A percentile compares a stretch with the other conserved stretches of the same genome.
Conservation (phyloP, 169 alveolate species). For the Plasmodium knowlesi region DNA sequence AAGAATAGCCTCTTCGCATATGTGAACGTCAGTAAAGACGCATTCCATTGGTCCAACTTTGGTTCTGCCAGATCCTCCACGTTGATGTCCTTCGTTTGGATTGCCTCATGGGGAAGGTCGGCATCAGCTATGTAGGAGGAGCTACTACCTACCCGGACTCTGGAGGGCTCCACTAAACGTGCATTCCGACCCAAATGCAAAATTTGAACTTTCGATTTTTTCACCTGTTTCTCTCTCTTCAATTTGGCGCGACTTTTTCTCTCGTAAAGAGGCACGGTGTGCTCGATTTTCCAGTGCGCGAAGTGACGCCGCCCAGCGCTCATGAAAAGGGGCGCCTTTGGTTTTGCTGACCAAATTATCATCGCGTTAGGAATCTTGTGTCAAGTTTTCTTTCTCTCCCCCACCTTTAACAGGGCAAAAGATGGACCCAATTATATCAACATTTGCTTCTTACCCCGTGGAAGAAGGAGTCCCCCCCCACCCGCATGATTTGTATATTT, state of each 20-base stretch:
- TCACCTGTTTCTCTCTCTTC: conserved; percentile 25
- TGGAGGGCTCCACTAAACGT: background rate
- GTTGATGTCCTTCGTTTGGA: background rate
- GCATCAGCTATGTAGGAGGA: background rate
- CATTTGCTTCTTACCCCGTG: background rate
- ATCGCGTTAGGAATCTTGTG: background rate
- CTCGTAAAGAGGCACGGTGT: conserved; percentile 60
- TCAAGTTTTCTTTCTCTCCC: background rate
- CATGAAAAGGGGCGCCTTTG: background rate
- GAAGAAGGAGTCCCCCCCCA: background rate
- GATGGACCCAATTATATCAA: background rate
- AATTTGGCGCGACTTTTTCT: conserved; percentile 62
- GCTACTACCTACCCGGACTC: background rate
- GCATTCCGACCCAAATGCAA: conserved; percentile 10
- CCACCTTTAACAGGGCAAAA: background rate
- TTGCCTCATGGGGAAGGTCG: background rate
- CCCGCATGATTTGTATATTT: background rate
- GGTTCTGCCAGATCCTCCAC: background rate
- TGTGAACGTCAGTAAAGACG: background rate
- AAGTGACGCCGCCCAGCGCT: background rate
- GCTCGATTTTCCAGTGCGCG: background rate
- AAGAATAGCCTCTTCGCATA: conserved; percentile 21
- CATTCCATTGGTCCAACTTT: background rate
- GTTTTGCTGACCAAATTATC: background rate
- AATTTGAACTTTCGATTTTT: conserved; percentile 9